Evolutionary conservation across 208 protist genomes (phyloP).

Genomic region (Perkinsela sp.): DNA sequence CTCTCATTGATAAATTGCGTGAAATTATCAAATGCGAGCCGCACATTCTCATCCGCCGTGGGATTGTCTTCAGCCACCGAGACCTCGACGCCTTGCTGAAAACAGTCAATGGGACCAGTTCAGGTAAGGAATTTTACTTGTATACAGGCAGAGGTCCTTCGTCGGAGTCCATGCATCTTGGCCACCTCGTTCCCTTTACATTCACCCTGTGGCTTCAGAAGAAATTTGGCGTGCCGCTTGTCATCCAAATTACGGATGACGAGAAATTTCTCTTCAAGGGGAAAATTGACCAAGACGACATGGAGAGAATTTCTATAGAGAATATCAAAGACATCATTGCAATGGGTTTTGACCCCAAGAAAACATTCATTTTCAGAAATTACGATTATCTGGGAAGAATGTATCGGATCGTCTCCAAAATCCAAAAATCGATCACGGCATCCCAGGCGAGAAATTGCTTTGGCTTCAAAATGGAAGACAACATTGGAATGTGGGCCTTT

Average conservation of each 20-base stretch:
- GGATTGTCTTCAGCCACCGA: constrained; percentile 94
- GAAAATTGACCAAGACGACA: constrained; percentile 69
- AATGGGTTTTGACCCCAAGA: constrained; percentile 85
- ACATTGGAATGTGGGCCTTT: constrained; percentile 88
- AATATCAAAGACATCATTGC: constrained; percentile 98
- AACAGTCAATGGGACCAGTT: constrained; percentile 55
- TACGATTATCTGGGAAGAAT: constrained; percentile 82
- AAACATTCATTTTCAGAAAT: constrained; percentile 98
- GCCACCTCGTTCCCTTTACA: constrained; percentile 96
- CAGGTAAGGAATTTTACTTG: constrained; percentile 87
- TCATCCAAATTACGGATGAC: constrained; percentile 99
- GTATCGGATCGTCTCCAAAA: constrained; percentile 80
- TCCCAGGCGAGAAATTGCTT: constrained; percentile 79
- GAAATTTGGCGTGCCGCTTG: constrained; percentile 88
- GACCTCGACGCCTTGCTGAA: constrained; percentile 89
- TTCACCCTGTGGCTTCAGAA: constrained; percentile 98
- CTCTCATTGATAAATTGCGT: constrained; percentile 53
- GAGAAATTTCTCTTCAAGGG: constrained; percentile 97
- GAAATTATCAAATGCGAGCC: constrained; percentile 39
- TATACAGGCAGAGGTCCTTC: constrained; percentile 97
- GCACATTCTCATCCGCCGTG: constrained; percentile 59
- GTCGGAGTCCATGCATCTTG: constrained; percentile 88
- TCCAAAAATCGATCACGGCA: constrained; percentile 76
- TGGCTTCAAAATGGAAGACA: constrained; percentile 77
- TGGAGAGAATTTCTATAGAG: constrained; percentile 65